A percentile compares a stretch with the other conserved stretches of the same genome.
These are phyloP conservation scores for Trichoderma koningii DNA, from an alignment of 2,329 filamentous ascomycete species.

Conservation along the genomic window DNA sequence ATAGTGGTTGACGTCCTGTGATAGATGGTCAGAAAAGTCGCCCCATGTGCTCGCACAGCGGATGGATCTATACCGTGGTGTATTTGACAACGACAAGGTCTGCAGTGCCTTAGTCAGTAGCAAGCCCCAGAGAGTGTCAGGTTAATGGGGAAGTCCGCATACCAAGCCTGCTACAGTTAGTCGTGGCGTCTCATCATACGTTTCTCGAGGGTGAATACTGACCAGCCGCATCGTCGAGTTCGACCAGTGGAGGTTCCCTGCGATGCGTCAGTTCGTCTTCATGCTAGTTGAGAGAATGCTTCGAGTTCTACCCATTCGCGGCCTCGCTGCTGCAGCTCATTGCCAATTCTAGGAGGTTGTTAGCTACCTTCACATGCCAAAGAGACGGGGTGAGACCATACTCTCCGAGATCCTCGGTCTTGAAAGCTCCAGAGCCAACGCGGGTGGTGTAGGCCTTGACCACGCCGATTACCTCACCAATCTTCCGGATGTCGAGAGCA, in stretches of 20 bases:
- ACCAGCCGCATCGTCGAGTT: conserved; percentile 60
- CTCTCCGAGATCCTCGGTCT: conserved; percentile 58
- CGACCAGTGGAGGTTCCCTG: conserved; percentile 56
- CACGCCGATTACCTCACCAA: conserved; percentile 63
- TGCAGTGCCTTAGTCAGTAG: conserved; percentile 31
- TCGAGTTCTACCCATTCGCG: conserved; percentile 43
- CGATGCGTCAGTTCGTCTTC: background rate
- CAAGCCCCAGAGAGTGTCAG: background rate
- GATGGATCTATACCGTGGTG: conserved; percentile 37
- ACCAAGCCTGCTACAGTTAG: conserved; percentile 33
- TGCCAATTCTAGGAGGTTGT: conserved; percentile 39
- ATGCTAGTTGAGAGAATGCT: background rate
- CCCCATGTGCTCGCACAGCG: background rate
- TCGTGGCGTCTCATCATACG: background rate
- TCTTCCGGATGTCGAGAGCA: conserved; percentile 60
- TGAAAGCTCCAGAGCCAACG: conserved; percentile 65
- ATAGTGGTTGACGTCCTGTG: conserved; percentile 64
- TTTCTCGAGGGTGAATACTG: conserved; percentile 33
- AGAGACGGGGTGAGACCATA: conserved; percentile 29
- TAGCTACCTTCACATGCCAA: conserved; percentile 12
- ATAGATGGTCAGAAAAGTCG: conserved; percentile 6
- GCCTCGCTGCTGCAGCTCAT: conserved; percentile 51
- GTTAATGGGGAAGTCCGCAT: conserved; percentile 17
- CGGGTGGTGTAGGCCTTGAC: conserved; percentile 71
- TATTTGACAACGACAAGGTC: conserved; percentile 71